Evolutionary conservation across 495 filamentous ascomycete species (phyloP).

Genomic region (Penicillium atrosanguineum): DNA sequence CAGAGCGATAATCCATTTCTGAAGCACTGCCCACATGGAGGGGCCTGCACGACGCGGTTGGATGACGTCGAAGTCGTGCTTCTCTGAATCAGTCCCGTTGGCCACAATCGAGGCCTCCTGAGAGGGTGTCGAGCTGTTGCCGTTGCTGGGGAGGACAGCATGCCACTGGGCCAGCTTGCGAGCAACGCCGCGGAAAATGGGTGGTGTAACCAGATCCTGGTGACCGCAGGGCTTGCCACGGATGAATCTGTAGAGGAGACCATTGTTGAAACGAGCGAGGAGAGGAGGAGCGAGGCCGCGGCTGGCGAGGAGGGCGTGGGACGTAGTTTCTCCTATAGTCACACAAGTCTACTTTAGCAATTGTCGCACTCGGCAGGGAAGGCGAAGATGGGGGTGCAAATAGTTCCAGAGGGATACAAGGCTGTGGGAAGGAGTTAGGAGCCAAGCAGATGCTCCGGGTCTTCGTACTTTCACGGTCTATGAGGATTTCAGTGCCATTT

Average conservation of each 20-base stretch:
- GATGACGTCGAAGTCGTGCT: conserved; percentile 38
- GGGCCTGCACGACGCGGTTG: conserved; percentile 63
- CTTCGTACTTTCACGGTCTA: conserved; percentile 87
- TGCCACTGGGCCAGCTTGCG: conserved; percentile 89
- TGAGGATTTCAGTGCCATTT: conserved; percentile 88
- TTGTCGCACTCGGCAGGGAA: conserved; percentile 34
- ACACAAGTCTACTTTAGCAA: conserved; percentile 34
- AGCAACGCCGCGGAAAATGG: conserved; percentile 81
- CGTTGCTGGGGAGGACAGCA: conserved; percentile 57
- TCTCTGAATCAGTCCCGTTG: conserved; percentile 18
- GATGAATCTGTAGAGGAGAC: conserved; percentile 91
- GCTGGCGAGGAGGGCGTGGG: conserved; percentile 72
- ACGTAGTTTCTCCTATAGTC: conserved; percentile 61
- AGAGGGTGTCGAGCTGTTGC: conserved; percentile 6
- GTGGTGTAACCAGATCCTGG: conserved; percentile 66
- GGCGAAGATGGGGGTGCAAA: neutral
- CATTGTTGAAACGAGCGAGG: conserved; percentile 92
- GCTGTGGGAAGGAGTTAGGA: neutral
- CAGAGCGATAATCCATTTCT: conserved; percentile 90
- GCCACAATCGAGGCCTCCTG: conserved; percentile 20
- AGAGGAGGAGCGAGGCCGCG: conserved; percentile 80
- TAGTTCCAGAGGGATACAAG: neutral
- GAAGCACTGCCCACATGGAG: conserved; percentile 90
- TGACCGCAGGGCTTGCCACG: conserved; percentile 75
- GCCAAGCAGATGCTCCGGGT: conserved; percentile 7